These are phyloP conservation scores for Pseudogymnoascus sp. DNA, from an alignment of 2,329 filamentous ascomycete genomes.

Conservation along the genomic window DNA sequence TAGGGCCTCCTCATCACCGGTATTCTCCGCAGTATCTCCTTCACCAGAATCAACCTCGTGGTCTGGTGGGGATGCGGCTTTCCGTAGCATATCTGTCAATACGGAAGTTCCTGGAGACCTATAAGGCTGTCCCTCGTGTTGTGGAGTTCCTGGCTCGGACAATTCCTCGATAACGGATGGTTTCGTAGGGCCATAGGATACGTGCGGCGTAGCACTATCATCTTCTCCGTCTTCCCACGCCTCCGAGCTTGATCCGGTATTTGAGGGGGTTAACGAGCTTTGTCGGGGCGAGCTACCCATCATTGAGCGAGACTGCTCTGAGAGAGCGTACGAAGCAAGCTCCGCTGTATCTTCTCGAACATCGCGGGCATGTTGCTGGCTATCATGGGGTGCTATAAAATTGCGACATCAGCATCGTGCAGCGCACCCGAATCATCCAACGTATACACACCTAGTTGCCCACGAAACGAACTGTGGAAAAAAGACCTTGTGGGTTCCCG, in stretches of 20 bases:
- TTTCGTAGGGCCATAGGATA: slow-evolving; percentile 24
- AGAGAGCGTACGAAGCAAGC: slow-evolving; percentile 72
- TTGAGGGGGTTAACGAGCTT: slow-evolving; percentile 13
- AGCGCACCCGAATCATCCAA: not conserved
- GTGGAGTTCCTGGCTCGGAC: slow-evolving; percentile 47
- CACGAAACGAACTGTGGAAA: slow-evolving; percentile 56
- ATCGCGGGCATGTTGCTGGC: slow-evolving; percentile 64
- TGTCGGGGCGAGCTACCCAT: slow-evolving; percentile 13
- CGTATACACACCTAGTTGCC: slow-evolving; percentile 42
- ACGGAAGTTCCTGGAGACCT: slow-evolving; percentile 34
- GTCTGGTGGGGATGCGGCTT: slow-evolving; percentile 22
- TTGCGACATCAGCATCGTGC: not conserved
- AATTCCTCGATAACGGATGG: slow-evolving; percentile 52
- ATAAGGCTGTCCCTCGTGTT: slow-evolving; percentile 27
- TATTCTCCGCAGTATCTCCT: not conserved
- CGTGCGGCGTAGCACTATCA: slow-evolving; percentile 17
- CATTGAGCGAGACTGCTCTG: slow-evolving; percentile 40
- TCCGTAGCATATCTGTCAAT: slow-evolving; percentile 41
- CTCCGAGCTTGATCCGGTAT: slow-evolving; percentile 20
- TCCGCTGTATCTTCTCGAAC: slow-evolving; percentile 84
- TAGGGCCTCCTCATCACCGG: not conserved
- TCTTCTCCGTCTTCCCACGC: slow-evolving; percentile 14
- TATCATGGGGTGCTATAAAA: slow-evolving; percentile 48
- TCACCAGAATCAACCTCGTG: slow-evolving; percentile 3
- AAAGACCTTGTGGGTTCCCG: slow-evolving; percentile 65